Evolutionary conservation across 2,329 filamentous ascomycete genomes (phyloP), one percentile per base, ranked within the genome.

Genomic region (Venturia carpophila): DNA sequence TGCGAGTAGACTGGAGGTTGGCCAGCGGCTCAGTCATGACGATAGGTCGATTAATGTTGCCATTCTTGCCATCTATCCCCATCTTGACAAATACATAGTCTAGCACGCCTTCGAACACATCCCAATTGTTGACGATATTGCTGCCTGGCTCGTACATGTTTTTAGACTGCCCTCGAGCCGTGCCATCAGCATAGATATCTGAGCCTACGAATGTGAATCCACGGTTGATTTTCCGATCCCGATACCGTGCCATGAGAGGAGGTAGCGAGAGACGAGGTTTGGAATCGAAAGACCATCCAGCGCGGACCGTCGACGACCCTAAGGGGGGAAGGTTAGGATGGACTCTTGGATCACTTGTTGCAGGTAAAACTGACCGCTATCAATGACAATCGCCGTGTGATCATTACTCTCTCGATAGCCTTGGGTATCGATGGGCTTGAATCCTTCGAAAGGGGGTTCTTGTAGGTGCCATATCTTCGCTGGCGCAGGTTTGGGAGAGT

Each of bases 21-120:
- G 92, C 94, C 66, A 97, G 87, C 0, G 94, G 88, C 77, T 99
- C 94, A 0, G 94, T 99, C 87, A 99, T 92, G 70, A 99, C 88
- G 67, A 99, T 85, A 1, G 93, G 92, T 71, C 92, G 82, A 71
- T 93, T 91, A 68, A 99, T 86, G 30, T 84, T 81, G 10, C 90
- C 91, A 61, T 88, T 85, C 15, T 24, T 34, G 4, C 81, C 80
- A 69, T 95, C 91, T 70, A 99, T 83, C 5, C 94, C 94, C 64
- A 99, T 79, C 78, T 97, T 97, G 69, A 97, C 82, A 75, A 99
- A 99, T 52, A 92, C 84, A 75, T 97, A 97, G 78, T 99, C 94
- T 60, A 99, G 78, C 5, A 97, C 82, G 66, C 93, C 92, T 76
- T 99, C 94, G 86, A 96, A 92, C 42, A 92, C 92, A 76, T 99